A percentile compares a stretch with the other conserved stretches of the same genome.
Evolutionary conservation across 1,139 yeast genomes (phyloP).

Genomic region (Lodderomyces oxycetoniae): DNA sequence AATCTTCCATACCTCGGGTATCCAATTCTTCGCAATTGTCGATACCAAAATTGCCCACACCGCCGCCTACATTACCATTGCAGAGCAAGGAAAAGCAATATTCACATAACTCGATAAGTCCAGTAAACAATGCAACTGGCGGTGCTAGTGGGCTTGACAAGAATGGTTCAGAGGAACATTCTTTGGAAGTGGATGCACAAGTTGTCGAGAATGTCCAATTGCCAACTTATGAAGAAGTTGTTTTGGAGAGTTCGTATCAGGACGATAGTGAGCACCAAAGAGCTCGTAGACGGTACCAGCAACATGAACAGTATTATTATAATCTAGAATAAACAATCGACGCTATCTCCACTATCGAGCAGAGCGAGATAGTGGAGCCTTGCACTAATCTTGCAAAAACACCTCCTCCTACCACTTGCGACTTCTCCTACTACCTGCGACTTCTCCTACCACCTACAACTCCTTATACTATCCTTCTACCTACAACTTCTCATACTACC

Average conservation of each 20-base stretch:
- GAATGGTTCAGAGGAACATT: background rate
- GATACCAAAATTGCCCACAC: constrained; percentile 8
- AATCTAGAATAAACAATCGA: no score
- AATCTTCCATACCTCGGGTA: constrained; percentile 8
- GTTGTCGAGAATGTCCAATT: constrained; percentile 3
- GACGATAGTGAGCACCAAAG: constrained; percentile 24
- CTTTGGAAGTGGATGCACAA: constrained; percentile 1
- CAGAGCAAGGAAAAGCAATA: constrained; percentile 2
- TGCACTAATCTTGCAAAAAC: no score
- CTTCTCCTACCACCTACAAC: no score
- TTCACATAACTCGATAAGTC: constrained; percentile 4
- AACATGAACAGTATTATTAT: constrained; percentile 31
- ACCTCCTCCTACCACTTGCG: no score
- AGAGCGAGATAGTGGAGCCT: no score
- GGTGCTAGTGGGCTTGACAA: background rate
- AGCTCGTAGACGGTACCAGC: constrained; percentile 37
- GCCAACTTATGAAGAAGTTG: constrained; percentile 39
- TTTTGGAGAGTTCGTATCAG: constrained; percentile 23
- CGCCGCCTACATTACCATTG: constrained; percentile 5
- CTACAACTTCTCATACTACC: no score
- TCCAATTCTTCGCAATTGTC: constrained; percentile 4
- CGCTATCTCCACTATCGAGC: no score
- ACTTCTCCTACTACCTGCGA: no score
- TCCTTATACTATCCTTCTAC: no score
- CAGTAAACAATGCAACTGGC: constrained; percentile 1